Base-by-base conservation (phyloP, 805 yeast species). In the Myxozyma melibiosi region DNA sequence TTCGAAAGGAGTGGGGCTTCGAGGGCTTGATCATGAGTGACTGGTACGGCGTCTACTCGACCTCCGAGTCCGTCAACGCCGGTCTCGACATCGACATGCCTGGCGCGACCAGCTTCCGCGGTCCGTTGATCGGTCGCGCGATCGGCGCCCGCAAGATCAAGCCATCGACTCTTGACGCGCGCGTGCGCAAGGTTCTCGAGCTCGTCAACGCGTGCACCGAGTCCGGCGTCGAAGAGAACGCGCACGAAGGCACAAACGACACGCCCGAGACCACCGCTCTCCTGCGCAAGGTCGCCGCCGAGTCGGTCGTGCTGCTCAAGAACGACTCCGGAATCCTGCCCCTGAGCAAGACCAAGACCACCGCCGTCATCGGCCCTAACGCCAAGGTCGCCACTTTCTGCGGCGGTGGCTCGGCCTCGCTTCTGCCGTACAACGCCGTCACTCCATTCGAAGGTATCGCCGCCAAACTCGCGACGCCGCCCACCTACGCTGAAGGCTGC, bases 81-180 rank as follows among this genome's bases (percentile, higher is more conserved):
- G 87, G 88, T 6, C 71, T 84, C 53, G 84, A 83, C 66, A 71
- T 84, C 64, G 88, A 84, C 68, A 82, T 82, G 85, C 88, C 88
- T 0, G 88, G 88, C 35, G 81, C 83, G 18, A 71, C 83, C 2
- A 69, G 77, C 44, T 76, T 84, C 71, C 71, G 77, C 62, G 70
- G 70, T 1, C 70, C 69, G 28, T 69, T 75, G 11, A 69, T 81
- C 16, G 58, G 72, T 6, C 82, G 78, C 64, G 76, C 78, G 42
- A 71, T 81, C 20, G 63, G 59, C 53, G 67, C 74, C 51, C 74
- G 73, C 57, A 80, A 78, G 60, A 67, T 81, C 39, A 75, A 35
- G 5, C 33, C 28, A 11, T 18, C 28, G 44, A 73, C 68, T 4
- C 69, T 84, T 41, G 80, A 83, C 64, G 78, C 74, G 7, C 75